Conservation (phyloP, 2,329 filamentous ascomycete species). For the Pseudogymnoascus destructans region DNA sequence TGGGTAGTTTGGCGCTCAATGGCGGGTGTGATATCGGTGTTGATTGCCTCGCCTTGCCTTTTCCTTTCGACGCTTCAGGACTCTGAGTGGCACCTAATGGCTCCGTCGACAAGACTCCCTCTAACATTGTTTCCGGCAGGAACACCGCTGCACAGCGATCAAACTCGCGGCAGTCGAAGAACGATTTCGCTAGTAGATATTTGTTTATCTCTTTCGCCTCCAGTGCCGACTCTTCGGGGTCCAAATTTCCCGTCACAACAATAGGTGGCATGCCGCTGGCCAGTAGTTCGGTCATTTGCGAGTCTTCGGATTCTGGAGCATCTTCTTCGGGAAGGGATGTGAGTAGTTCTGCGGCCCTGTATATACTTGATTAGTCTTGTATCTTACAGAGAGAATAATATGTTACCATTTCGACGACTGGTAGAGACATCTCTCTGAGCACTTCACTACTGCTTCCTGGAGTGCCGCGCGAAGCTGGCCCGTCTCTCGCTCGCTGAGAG, state of each 20-base stretch:
- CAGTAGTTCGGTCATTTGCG: constrained; percentile 41
- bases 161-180: constrained; percentile 91
- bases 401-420: constrained; percentile 88
- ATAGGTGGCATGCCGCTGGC: constrained; percentile 37
- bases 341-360: constrained; percentile 86
- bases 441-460: constrained; percentile 77
- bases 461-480: constrained; percentile 47
- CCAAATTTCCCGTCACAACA: constrained; percentile 42
- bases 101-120: constrained; percentile 43
- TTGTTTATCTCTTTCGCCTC: constrained; percentile 69
- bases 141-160: constrained; percentile 88
- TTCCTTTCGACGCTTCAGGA: constrained; percentile 34
- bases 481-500: constrained; percentile 41
- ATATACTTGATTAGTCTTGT: constrained; percentile 14
- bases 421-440: constrained; percentile 88
- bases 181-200: constrained; percentile 82
- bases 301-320: constrained; percentile 41
- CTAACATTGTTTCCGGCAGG: constrained; percentile 65
- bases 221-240: constrained; percentile 59
- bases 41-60: constrained; percentile 41
- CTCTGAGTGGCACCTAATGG: constrained; percentile 27
- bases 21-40: constrained; percentile 8
- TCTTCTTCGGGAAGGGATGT: constrained; percentile 58
- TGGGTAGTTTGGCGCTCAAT: constrained; percentile 32
- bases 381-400: not conserved